phyloP scores from a whole-genome alignment of 495 filamentous ascomycete genomes.

The Penicillium paxilli region DNA sequence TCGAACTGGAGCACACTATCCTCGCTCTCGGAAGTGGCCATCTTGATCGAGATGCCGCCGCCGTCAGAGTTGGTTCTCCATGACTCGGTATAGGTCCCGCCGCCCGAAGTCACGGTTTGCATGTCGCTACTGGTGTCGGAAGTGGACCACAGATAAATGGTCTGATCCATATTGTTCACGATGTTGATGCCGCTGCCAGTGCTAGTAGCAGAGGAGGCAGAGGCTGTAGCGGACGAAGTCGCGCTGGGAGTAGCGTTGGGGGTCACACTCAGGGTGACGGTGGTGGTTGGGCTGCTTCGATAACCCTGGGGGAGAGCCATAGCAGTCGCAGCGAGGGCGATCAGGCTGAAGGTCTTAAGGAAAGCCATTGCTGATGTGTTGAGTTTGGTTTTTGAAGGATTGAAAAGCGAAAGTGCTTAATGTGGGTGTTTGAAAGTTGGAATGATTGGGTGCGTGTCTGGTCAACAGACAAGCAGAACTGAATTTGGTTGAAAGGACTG shows the following conservation, averaged over 20 bases:
- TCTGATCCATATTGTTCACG: conserved; percentile 36
- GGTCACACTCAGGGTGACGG: conserved; percentile 7
- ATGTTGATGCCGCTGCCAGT: conserved; percentile 28
- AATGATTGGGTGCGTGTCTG: conserved; percentile 9
- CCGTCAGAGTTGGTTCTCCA: conserved; percentile 38
- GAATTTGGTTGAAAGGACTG: conserved; percentile 3
- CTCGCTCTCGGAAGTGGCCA: conserved; percentile 27
- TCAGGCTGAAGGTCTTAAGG: conserved; percentile 15
- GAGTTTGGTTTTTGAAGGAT: not conserved
- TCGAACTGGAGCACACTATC: conserved; percentile 42
- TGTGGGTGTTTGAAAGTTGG: not conserved
- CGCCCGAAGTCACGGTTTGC: conserved; percentile 26
- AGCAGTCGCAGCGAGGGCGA: conserved; percentile 16
- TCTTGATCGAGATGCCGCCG: conserved; percentile 45
- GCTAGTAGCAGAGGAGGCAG: conserved; percentile 5
- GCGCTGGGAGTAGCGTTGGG: too few species aligned
- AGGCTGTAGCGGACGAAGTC: conserved; percentile 7
- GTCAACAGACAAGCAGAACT: conserved; percentile 15
- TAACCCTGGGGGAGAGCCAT: conserved; percentile 8
- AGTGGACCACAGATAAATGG: conserved; percentile 39
- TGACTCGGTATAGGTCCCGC: conserved; percentile 28
- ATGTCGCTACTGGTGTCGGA: conserved; percentile 23
- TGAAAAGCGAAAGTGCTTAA: not conserved
- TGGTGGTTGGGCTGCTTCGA: conserved; percentile 3
- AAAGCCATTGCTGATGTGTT: conserved; percentile 21